Base-by-base conservation (phyloP, 139 green algal species). In the Chlorella vulgaris region DNA sequence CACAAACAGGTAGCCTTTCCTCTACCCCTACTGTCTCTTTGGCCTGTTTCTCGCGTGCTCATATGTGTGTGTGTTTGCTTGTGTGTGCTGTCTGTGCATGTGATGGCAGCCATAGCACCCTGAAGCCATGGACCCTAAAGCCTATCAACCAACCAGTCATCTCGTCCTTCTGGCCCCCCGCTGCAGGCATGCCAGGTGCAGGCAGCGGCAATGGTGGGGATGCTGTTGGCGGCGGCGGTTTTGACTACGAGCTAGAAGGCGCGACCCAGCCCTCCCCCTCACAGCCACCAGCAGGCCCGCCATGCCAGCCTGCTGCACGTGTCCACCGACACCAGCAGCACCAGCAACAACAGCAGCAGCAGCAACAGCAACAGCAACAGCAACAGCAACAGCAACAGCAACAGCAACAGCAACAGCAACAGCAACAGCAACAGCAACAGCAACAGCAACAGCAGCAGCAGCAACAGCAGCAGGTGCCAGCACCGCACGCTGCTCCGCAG, bases 161-260 rank as follows among this genome's bases (percentile, higher is more conserved):
- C n/a, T n/a, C n/a, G n/a, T n/a, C n/a, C n/a, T n/a, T n/a, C n/a
- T n/a, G n/a, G n/a, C n/a, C n/a, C n/a, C 47, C 47, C 47, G 47
- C 10, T 15, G 47, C 47, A 58, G 47, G 47, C 47, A 58, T 15
- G 47, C 47, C 47, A 10, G 15, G 15, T 10, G 13, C 47, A 10
- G 47, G 47, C 47, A 15, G 47, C 47, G 47, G 47, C 47, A 15
- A 10, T 15, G 13, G 10, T 10, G 47, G 47, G 13, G 10, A 29
- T n/a, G 55, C 15, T 65, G 55, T 15, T 29, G 33, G 26, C 43
- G 36, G 42, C 40, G 42, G 50, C 31, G 70, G 53, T 7, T 79
- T 79, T 35, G 73, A 79, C 3, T 79, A 79, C 13, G 73, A 79
- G n/a, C 7, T 69, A 7, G 69, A 38, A n/a, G n/a, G n/a, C 69